These are phyloP conservation scores for Tricholoma saponaceum DNA, from an alignment of 768 basidiomycete genomes.

Conservation along the genomic window DNA sequence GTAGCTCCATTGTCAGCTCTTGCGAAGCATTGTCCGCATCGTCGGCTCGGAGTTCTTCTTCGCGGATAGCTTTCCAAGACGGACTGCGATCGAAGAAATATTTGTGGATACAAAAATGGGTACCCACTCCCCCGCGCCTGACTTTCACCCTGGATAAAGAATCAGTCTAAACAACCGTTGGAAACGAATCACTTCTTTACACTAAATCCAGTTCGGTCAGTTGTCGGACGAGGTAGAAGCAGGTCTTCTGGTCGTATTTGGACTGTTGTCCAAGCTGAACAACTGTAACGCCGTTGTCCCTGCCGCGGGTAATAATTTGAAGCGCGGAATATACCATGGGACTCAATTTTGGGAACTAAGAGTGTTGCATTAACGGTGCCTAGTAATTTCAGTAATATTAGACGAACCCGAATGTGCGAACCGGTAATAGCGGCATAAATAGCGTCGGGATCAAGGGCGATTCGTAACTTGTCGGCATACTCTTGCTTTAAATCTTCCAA, in stretches of 20 bases:
- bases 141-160: conserved; percentile 57
- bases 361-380: background rate
- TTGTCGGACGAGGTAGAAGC: conserved; percentile 81
- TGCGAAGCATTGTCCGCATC: conserved; percentile 17
- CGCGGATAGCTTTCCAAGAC: conserved; percentile 73
- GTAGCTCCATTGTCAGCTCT: conserved; percentile 17
- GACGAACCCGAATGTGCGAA: conserved; percentile 73
- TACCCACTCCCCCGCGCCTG: conserved; percentile 71
- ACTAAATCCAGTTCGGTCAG: conserved; percentile 70
- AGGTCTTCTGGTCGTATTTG: conserved; percentile 85
- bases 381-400: background rate
- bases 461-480: conserved; percentile 62
- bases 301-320: conserved; percentile 78
- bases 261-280: conserved; percentile 74
- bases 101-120: conserved; percentile 76
- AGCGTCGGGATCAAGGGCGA: conserved; percentile 72
- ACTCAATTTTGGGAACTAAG: conserved; percentile 72
- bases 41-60: conserved; percentile 59
- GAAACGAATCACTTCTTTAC: conserved; percentile 35
- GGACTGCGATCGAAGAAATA: conserved; percentile 77
- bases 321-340: conserved; percentile 83
- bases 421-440: conserved; percentile 81
- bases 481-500: conserved; percentile 52
- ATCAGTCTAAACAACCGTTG: background rate
- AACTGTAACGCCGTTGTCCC: conserved; percentile 74